These are phyloP conservation scores for Mycena olivaceomarginata DNA, from an alignment of 768 basidiomycete genomes.

Conservation along the genomic window DNA sequence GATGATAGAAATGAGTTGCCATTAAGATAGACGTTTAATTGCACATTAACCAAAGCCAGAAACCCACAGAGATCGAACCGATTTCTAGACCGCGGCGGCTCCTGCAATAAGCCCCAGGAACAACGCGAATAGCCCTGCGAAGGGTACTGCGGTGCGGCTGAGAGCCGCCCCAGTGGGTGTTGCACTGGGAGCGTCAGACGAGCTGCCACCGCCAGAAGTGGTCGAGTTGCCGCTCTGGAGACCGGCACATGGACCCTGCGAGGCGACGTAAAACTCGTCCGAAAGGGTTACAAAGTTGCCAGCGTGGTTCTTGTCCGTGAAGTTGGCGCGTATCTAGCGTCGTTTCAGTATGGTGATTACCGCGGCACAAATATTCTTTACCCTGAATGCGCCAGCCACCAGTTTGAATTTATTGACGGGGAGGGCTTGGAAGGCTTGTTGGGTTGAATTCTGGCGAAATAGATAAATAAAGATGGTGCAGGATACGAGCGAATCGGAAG, in stretches of 20 bases:
- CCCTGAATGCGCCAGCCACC: conserved; percentile 21
- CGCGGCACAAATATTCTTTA: not conserved
- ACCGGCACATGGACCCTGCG: too few relatives aligned
- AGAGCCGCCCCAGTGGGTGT: not conserved
- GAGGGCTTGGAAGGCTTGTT: not conserved
- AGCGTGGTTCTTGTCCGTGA: conserved; percentile 12
- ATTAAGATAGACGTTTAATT: too few relatives aligned
- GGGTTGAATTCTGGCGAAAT: not conserved
- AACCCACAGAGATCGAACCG: too few relatives aligned
- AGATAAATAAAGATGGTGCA: too few relatives aligned
- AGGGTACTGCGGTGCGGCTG: not conserved
- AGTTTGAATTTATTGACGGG: not conserved
- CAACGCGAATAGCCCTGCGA: not conserved
- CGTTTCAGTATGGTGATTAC: not conserved
- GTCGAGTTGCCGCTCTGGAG: conserved; percentile 14
- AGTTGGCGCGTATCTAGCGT: conserved; percentile 19
- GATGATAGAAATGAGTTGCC: too few relatives aligned
- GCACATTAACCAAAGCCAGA: too few relatives aligned
- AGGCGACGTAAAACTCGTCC: too few relatives aligned
- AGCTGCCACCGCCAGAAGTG: not conserved
- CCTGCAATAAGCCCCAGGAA: not conserved
- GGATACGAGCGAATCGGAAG: not conserved
- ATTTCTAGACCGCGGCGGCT: not conserved
- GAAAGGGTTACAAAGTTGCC: not conserved
- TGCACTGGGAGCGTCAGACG: not conserved